A percentile compares a stretch with the other conserved stretches of the same genome.
phyloP scores from a whole-genome alignment of 768 basidiomycete genomes.

The Neoboletus brunneissimus region DNA sequence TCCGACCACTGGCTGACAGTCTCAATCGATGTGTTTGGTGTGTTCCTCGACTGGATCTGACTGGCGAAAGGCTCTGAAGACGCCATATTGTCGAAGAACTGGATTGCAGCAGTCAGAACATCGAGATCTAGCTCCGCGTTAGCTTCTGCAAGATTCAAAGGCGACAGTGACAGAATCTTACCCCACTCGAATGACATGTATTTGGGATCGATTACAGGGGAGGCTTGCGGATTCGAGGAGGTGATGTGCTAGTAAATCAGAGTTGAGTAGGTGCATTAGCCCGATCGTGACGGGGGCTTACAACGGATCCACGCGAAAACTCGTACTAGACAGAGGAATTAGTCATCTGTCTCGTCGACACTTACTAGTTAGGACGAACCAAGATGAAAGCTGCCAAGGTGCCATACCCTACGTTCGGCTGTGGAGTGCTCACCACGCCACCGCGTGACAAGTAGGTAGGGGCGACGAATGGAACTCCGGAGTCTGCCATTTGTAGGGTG shows the following conservation, averaged over 20 bases:
- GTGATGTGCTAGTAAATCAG: neutral
- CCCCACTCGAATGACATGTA: slow-evolving; percentile 1
- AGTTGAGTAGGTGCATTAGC: neutral
- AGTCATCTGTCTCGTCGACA: neutral
- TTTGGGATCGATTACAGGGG: neutral
- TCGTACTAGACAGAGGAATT: neutral
- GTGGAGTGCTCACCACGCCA: neutral
- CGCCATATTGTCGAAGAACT: neutral
- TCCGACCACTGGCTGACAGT: neutral
- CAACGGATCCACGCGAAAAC: slow-evolving; percentile 1
- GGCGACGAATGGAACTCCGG: neutral
- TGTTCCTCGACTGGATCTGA: neutral
- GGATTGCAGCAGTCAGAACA: neutral
- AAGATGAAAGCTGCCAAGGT: neutral
- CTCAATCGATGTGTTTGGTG: neutral
- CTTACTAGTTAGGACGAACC: neutral
- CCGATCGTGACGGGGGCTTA: neutral
- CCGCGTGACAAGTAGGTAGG: neutral
- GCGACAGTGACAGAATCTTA: neutral
- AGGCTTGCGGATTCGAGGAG: neutral
- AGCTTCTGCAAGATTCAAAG: neutral
- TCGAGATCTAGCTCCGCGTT: neutral
- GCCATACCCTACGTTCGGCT: neutral
- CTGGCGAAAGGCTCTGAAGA: neutral
- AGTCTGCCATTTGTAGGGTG: neutral